Evolutionary conservation across 768 basidiomycete species (phyloP), one percentile per base, ranked within the genome.

Genomic region (Hericium rajendrae): DNA sequence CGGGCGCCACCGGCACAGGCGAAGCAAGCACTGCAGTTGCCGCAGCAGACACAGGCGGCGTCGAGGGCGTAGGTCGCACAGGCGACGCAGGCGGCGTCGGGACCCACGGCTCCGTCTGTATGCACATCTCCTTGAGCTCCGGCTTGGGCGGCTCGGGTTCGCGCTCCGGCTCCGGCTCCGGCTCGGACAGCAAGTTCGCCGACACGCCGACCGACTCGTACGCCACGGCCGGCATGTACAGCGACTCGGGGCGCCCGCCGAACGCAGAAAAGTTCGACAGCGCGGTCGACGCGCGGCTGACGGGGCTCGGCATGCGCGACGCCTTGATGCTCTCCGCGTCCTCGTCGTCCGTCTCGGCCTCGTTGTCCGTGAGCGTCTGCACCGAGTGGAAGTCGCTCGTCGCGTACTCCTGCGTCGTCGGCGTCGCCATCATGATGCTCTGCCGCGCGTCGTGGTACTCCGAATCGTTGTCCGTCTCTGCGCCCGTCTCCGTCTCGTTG

Each of bases 371-470:
- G 57, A 60, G 58, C 10, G 59, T 51, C 38, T 57, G 41, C 18
- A 58, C 51, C 8, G 58, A 64, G 16, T 59, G 54, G 37, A 55
- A 60, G 20, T 58, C 58, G 51, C 72, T 72, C 52, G 60, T 58
- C 4, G 86, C 22, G 16, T 50, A 46, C 37, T 18, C 38, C 38
- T 26, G 86, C 57, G 79, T 79, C 3, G 81, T 83, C 3, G 90
- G 87, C 1, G 83, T 84, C 69, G 81, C 76, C 62, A 80, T 74
- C 11, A 72, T 72, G 24, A 82, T 69, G 40, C 78, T 91, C 66
- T 85, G 83, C 48, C 84, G 74, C 2, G 92, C 83, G 59, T 94
- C 92, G 1, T 85, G 76, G 64, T 88, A 92, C 58, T 91, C 88
- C 38, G 67, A 69, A 46, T 88, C 88, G 0, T 83, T 83, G 58